Evolutionary conservation across 345 rosid genomes (phyloP), one percentile per base, ranked within the genome.

Genomic region (Cardiospermum halicacabum): DNA sequence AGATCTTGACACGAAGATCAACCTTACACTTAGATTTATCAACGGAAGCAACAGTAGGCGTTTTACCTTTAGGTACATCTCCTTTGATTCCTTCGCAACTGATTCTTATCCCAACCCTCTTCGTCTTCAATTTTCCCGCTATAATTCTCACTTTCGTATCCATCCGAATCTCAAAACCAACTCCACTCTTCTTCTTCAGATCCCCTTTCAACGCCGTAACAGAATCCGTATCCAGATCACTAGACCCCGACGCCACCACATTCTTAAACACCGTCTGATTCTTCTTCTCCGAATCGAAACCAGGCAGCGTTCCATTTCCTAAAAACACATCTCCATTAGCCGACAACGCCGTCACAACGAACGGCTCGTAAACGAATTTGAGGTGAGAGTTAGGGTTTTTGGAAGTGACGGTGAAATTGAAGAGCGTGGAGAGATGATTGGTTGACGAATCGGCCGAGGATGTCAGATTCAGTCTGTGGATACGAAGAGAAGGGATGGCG

Each of bases 1-100:
- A 94, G 80, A 94, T 78, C 90, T 87, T 94, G 66, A 94, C 50
- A 43, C 93, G 77, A 2, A 91, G 87, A 81, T 94, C 96, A 50
- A 82, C 97, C 83, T 80, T 80, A 72, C 99, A 94, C 71, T 83
- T 76, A 2, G 93, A 54, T 7, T 73, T 77, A 40, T 72, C 51
- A 0, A 82, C 71, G 0, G 70, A 68, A 0, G 96, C 99, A 61
- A 83, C 75, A 13, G 81, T 39, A 25, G 92, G 89, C 0, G 84
- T 45, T 80, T 91, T 89, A 31, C 95, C 89, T 79, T 77, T 87
- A 0, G 99, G 99, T 5, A 79, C 39, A 0, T 58, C 65, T 7
- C 88, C 97, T 77, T 74, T 80, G 51, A 94, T 75, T 15, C 85
- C 96, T 13, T 77, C 80, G 53, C 99, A 94, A 1, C 75, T 77